Evolutionary conservation across 1,284 basidiomycete species (phyloP).

Genomic region (Pholiota adiposa): DNA sequence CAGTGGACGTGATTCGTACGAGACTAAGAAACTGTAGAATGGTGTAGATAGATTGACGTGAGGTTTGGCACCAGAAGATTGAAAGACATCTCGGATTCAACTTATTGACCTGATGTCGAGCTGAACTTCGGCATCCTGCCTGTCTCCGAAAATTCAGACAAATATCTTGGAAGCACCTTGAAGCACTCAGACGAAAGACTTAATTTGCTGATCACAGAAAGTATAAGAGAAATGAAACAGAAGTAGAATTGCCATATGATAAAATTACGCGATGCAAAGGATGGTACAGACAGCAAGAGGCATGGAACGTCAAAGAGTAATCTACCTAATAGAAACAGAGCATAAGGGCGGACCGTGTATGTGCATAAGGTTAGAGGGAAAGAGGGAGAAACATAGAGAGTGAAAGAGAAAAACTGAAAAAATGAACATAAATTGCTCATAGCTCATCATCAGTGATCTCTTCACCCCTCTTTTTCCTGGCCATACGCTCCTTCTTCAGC

Average conservation of each 20-base stretch:
- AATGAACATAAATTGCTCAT: constrained; percentile 28
- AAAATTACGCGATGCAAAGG: constrained; percentile 21
- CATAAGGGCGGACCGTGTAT: constrained; percentile 20
- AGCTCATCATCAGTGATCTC: constrained; percentile 75
- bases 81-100: too few species aligned
- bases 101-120: too few species aligned
- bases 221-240: constrained; percentile 6
- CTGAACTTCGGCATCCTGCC: too few species aligned
- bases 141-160: too few species aligned
- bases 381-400: constrained; percentile 6
- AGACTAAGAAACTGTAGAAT: too few species aligned
- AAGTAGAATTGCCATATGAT: constrained; percentile 26
- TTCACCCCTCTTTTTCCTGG: constrained; percentile 83
- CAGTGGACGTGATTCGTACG: too few species aligned
- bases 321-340: constrained; percentile 21
- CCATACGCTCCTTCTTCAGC: constrained; percentile 95
- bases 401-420: constrained; percentile 14
- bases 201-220: background rate
- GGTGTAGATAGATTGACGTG: too few species aligned
- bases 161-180: too few species aligned
- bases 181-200: too few species aligned
- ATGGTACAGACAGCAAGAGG: constrained; percentile 23
- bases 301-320: constrained; percentile 14
- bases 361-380: constrained; percentile 11
- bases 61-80: too few species aligned